These are phyloP conservation scores for Trypethelium eluteriae DNA, from an alignment of 495 filamentous ascomycete genomes.

Conservation along the genomic window DNA sequence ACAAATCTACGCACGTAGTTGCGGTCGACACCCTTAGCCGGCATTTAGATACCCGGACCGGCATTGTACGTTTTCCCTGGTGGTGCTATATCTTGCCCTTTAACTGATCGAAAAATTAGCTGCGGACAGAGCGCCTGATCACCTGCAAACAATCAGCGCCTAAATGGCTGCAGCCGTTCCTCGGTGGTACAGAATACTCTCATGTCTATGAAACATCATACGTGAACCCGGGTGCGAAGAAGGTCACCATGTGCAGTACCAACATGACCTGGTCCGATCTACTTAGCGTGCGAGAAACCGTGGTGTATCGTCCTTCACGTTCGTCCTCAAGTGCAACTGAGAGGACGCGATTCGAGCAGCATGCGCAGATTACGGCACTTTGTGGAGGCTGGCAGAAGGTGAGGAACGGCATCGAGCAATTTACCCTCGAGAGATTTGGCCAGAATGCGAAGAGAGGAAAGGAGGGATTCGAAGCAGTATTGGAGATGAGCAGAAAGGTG, in stretches of 20 bases:
- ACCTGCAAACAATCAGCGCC: constrained; percentile 86
- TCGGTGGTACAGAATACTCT: constrained; percentile 68
- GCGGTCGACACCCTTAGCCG: constrained; percentile 88
- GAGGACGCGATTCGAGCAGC: constrained; percentile 74
- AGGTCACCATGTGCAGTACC: constrained; percentile 85
- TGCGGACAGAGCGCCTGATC: constrained; percentile 93
- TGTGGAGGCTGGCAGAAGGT: constrained; percentile 95
- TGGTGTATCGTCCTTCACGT: constrained; percentile 61
- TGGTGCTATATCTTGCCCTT: constrained; percentile 1
- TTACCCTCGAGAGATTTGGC: constrained; percentile 75
- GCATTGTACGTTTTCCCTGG: constrained; percentile 56
- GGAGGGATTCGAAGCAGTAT: constrained; percentile 87
- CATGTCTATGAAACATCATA: constrained; percentile 93
- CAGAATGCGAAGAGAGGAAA: constrained; percentile 85
- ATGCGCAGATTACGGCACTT: constrained; percentile 84
- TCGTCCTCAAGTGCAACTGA: constrained; percentile 30
- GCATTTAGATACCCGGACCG: constrained; percentile 67
- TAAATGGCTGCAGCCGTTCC: constrained; percentile 71
- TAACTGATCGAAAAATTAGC: constrained; percentile 39
- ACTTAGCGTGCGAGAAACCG: constrained; percentile 80
- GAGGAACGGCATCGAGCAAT: constrained; percentile 87
- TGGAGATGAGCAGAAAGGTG: constrained; percentile 86
- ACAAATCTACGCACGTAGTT: constrained; percentile 86
- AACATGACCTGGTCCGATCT: constrained; percentile 89
- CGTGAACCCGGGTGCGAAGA: constrained; percentile 71